Percentiles rank a stretch among this genome's conserved stretches.
Conservation (phyloP, 2,329 filamentous ascomycete genomes). For the Paraphoma chrysanthemicola region DNA sequence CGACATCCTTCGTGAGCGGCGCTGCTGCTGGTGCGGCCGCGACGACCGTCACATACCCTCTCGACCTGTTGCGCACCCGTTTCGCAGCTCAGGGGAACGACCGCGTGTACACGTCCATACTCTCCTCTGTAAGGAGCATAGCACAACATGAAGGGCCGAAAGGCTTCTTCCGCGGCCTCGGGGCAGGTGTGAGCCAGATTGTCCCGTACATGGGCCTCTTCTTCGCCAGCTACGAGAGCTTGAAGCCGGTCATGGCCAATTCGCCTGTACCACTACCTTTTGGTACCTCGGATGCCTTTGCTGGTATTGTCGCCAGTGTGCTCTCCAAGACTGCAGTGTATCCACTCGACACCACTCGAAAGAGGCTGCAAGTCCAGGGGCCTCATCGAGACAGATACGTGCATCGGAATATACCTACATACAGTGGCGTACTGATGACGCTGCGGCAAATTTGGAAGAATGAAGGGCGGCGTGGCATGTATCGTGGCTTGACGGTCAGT, state of each 20-base stretch:
- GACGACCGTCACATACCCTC: constrained; percentile 85
- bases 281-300: constrained; percentile 81
- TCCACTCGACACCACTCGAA: constrained; percentile 89
- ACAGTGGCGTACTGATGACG: constrained; percentile 70
- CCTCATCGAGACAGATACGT: constrained; percentile 81
- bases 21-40: constrained; percentile 82
- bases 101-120: constrained; percentile 77
- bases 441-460: constrained; percentile 70
- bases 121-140: constrained; percentile 75
- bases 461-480: constrained; percentile 82
- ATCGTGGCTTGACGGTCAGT: constrained; percentile 86
- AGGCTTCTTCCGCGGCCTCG: constrained; percentile 89
- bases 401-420: constrained; percentile 87
- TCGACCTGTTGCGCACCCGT: constrained; percentile 89
- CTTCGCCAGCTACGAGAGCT: constrained; percentile 84
- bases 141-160: constrained; percentile 72
- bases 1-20: constrained; percentile 82
- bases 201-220: constrained; percentile 97
- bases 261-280: constrained; percentile 67
- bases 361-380: constrained; percentile 93
- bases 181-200: constrained; percentile 83
- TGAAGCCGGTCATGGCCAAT: constrained; percentile 58
- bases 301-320: constrained; percentile 80
- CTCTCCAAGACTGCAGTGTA: constrained; percentile 90
- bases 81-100: constrained; percentile 93